Evolutionary conservation across 2,329 filamentous ascomycete genomes (phyloP).

Genomic region (Neofusicoccum ribis): DNA sequence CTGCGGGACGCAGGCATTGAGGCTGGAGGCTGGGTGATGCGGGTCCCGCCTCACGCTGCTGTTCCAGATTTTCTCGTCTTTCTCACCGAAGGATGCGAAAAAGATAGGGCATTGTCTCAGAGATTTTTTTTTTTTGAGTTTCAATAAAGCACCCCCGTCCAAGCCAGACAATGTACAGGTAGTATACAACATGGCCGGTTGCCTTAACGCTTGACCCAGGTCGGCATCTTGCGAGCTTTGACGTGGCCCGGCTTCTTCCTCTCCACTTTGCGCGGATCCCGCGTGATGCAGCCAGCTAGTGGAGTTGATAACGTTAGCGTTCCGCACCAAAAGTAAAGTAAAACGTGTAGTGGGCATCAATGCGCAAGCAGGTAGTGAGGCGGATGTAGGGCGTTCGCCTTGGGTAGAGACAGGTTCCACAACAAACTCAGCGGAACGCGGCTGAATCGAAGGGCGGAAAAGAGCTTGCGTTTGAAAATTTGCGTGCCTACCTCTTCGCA

Average conservation of each 20-base stretch:
- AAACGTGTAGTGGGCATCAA: constrained; percentile 5
- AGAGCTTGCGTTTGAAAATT: constrained; percentile 1
- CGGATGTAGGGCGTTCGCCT: background rate
- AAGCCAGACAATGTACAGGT: constrained; percentile 12
- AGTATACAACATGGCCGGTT: constrained; percentile 5
- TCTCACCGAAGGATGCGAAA: constrained; percentile 4
- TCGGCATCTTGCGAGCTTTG: constrained; percentile 96
- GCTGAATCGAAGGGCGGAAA: background rate
- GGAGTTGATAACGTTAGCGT: constrained; percentile 45
- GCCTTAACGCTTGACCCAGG: constrained; percentile 84
- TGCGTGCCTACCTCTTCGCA: constrained; percentile 76
- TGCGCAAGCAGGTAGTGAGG: constrained; percentile 10
- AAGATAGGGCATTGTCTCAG: background rate
- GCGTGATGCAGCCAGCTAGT: constrained; percentile 85
- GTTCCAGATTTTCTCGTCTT: background rate
- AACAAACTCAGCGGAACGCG: background rate
- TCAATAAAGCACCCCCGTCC: constrained; percentile 7
- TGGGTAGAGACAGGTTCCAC: background rate
- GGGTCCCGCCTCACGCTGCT: background rate
- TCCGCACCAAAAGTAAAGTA: constrained; percentile 6
- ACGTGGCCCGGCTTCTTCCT: constrained; percentile 96
- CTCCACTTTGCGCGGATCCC: constrained; percentile 89
- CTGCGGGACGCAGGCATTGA: background rate
- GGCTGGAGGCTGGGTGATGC: background rate
- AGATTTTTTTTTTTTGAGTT: constrained; percentile 6